Evolutionary conservation across 192 early-diverging fungal genomes (phyloP).

Genomic region (Umbelopsis ramanniana): DNA sequence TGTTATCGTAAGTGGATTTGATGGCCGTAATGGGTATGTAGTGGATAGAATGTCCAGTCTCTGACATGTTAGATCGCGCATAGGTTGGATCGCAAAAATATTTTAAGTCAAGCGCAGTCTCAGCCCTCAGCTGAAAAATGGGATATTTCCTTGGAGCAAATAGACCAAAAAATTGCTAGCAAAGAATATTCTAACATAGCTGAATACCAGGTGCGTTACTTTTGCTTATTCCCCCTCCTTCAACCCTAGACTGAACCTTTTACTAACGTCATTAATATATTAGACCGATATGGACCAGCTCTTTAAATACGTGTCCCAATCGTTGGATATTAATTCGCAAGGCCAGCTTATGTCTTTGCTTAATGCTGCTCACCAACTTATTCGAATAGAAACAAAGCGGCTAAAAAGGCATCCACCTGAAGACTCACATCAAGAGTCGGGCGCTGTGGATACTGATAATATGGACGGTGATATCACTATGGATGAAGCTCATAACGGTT

Average conservation of each 20-base stretch:
- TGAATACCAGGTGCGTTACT: slow-evolving; percentile 4
- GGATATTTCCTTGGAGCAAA: slow-evolving; percentile 13
- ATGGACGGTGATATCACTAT: slow-evolving; percentile 1
- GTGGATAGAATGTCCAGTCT: not conserved
- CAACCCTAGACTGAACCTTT: no score
- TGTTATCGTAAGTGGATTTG: not conserved
- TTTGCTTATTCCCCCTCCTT: no score
- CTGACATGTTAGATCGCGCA: not conserved
- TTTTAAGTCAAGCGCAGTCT: slow-evolving; percentile 18
- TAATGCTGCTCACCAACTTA: not conserved
- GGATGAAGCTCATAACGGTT: not conserved
- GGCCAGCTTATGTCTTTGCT: not conserved
- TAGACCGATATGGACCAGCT: not conserved
- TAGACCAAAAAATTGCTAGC: slow-evolving; percentile 6
- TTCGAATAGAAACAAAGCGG: slow-evolving; percentile 9
- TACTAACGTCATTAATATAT: no score
- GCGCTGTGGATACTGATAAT: not conserved
- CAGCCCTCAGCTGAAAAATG: slow-evolving; percentile 10
- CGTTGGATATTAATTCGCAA: not conserved
- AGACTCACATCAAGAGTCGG: not conserved
- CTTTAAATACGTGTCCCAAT: not conserved
- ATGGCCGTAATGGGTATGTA: not conserved
- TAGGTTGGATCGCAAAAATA: slow-evolving; percentile 18
- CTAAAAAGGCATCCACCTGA: not conserved
- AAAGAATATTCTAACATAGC: slow-evolving; percentile 11